Evolutionary conservation across 768 basidiomycete genomes (phyloP), one percentile per base, ranked within the genome.

Genomic region (Pholiota microspora): DNA sequence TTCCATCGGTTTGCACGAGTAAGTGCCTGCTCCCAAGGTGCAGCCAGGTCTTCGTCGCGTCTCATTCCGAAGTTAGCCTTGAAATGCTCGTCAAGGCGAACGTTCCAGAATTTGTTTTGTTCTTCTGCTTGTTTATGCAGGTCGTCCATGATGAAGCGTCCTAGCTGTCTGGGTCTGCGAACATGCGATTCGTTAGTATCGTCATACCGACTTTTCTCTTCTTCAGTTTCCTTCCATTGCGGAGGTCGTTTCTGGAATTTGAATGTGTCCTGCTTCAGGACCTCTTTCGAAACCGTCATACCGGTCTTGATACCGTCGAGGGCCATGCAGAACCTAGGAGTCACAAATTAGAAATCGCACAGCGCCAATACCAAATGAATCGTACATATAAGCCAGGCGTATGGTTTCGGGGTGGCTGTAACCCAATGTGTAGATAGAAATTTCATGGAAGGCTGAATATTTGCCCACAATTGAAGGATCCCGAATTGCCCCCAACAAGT

Each of bases 231-330:
- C 61, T 71, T 76, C 75, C 73, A 74, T 1, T 8, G 25, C 1
- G 68, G 67, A 3, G 64, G 50, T 2, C 59, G 53, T 16, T 58
- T 58, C 25, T 64, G 55, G 32, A 55, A 71, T 9, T 51, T 53
- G 23, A 40, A 34, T 8, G 47, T 55, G 38, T 67, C 61, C 21
- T 62, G 53, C 12, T 53, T 54, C n/a, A 73, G 64, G 13, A 72
- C 62, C 0, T 69, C 61, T 0, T 62, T 64, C 5, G 62, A 62
- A 34, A 87, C 72, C 0, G 68, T 70, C 48, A 78, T 71, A 0
- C 86, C 86, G 7, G 81, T 83, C 59, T 89, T 89, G 7, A 77
- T 60, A 0, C 81, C 79, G 59, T 89, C 86, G 1, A 89, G 75
- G 9, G 81, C 71, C 36, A 75, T 77, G 55, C 79, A 76, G 54